Percentiles rank a stretch among this genome's conserved stretches.
phyloP scores from a whole-genome alignment of 2,329 filamentous ascomycete genomes.

The Neurospora sp. region DNA sequence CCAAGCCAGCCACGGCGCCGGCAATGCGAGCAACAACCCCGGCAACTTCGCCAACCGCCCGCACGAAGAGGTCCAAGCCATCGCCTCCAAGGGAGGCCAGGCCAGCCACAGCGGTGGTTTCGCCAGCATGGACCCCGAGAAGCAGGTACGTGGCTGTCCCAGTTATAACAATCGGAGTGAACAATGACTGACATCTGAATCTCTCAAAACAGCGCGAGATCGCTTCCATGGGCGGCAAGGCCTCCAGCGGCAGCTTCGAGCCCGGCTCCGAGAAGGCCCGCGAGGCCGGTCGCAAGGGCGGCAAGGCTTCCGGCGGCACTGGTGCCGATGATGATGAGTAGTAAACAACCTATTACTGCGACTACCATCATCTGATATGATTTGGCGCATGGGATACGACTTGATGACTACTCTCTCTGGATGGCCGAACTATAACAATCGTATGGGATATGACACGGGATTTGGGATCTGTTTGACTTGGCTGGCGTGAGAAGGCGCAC shows the following conservation, averaged over 20 bases:
- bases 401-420: not conserved
- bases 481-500: not conserved
- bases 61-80: slow-evolving; percentile 6
- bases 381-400: not conserved
- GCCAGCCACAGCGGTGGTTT: slow-evolving; percentile 4
- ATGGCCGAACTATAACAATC: not conserved
- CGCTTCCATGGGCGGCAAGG: slow-evolving; percentile 43
- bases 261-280: slow-evolving; percentile 39
- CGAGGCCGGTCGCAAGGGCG: slow-evolving; percentile 45
- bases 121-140: not conserved
- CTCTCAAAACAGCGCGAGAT: slow-evolving; percentile 34
- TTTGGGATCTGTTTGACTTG: not conserved
- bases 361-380: not conserved
- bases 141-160: slow-evolving; percentile 22
- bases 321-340: slow-evolving; percentile 5
- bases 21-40: slow-evolving; percentile 31
- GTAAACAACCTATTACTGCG: not conserved
- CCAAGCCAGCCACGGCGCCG: slow-evolving; percentile 26
- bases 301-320: slow-evolving; percentile 14
- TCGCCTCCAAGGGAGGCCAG: slow-evolving; percentile 11
- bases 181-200: slow-evolving; percentile 14
- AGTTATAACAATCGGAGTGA: too few relatives aligned
- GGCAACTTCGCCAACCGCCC: slow-evolving; percentile 19
- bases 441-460: not conserved
- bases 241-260: slow-evolving; percentile 44